Evolutionary conservation across 2,329 filamentous ascomycete genomes (phyloP), one percentile per base, ranked within the genome.

Genomic region (Colletotrichum godetiae): DNA sequence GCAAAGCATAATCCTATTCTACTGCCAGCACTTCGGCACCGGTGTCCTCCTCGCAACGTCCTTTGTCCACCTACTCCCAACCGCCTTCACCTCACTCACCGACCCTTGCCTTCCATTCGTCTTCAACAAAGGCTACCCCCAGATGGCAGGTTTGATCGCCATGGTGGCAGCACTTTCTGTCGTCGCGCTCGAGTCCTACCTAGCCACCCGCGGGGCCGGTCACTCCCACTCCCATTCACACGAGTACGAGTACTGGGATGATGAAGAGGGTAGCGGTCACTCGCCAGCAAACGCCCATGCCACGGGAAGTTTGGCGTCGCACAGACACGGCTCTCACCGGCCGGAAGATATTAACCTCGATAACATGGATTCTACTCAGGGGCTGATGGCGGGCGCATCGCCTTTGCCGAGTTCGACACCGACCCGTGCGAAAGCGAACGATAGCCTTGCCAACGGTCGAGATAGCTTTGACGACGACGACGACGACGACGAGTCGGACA

Each of bases 41-140:
- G 94, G 94, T 72, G 94, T 97, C 24, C 86, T 97, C n/a, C 92
- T 97, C 74, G 94, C 94, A 12, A 97, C 94, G 1, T 94, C 94
- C 68, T 97, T 97, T 78, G 93, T 96, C 31, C 94, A 96, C 83
- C 86, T 93, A 13, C 87, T 93, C 4, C 92, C 90, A 67, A 93
- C 90, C 31, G 92, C 92, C 0, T 94, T 94, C 77, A 81, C 87
- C 72, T 92, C 91, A 53, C 84, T 93, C 24, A 92, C 88, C 76
- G 89, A 93, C 75, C 92, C 92, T 56, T 94, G 92, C 78, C 90
- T 97, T 0, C 94, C 95, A 10, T 86, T 88, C 70, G 93, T 95
- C 80, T 97, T 95, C 89, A 96, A 90, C 80, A 79, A 92, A 75
- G 89, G 90, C n/a, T 97, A 97, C 81, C 90, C 88, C 59, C 94